Evolutionary conservation across 495 filamentous ascomycete species (phyloP), one percentile per base, ranked within the genome.

Genomic region (Hypoxylon crocopeplum): DNA sequence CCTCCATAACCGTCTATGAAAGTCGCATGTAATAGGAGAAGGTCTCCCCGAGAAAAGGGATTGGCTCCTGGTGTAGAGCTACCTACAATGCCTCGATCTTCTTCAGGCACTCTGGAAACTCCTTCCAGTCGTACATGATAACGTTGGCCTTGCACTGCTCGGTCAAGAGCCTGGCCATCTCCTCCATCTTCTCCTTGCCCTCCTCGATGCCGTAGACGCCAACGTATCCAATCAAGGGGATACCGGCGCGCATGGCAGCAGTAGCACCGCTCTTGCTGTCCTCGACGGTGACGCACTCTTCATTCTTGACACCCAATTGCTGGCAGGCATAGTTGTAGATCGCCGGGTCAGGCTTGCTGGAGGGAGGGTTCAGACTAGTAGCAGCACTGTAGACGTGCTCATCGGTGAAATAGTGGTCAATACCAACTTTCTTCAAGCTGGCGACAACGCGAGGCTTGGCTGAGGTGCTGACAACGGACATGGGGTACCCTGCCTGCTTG

Each of bases 301-400:
- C 81, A 7, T 90, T 78, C 71, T 83, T 85, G 77, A 88, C 88
- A 50, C 86, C 87, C 48, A 96, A 76, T 69, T 82, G 75, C 73
- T 94, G 72, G 70, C 90, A 87, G 11, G 93, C 89, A 70, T 88
- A 81, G 57, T 92, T 75, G 76, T 97, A 97, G 77, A 97, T 91
- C 47, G 92, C 92, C 19, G 93, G 93, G 73, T 97, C 89, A 33
- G 93, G 93, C 84, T 97, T 97, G 71, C 83, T 89, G 20, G 90
- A 92, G 5, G 93, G 93, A 67, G 79, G 85, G 41, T 77, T 74
- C 66, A 97, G 82, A 27, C 84, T 88, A 25, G 86, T 91, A 25
- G 93, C 93, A 27, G 93, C 93, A 54, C 84, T 89, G 84, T 88
- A 97, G 66, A 96, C 83, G 56, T 84, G 79, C 62, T 90, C 82